These are phyloP conservation scores for Nakataea oryzae DNA, from an alignment of 2,329 filamentous ascomycete genomes.

Conservation along the genomic window DNA sequence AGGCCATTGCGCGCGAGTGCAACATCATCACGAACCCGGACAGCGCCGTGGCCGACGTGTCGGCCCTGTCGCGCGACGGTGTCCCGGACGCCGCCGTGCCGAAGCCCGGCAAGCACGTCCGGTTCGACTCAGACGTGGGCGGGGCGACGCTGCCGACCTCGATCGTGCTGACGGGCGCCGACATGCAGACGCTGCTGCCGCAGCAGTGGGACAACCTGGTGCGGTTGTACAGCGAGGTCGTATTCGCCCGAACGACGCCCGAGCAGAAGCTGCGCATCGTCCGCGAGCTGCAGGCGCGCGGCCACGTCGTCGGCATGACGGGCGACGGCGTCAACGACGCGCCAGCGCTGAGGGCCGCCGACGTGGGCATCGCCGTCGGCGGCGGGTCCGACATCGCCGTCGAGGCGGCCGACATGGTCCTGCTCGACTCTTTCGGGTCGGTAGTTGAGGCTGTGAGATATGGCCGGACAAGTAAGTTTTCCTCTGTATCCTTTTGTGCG, in stretches of 20 bases:
- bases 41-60: conserved; percentile 39
- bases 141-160: conserved; percentile 18
- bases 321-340: conserved; percentile 85
- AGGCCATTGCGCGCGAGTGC: conserved; percentile 62
- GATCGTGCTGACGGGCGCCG: conserved; percentile 54
- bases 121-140: conserved; percentile 8
- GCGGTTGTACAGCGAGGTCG: conserved; percentile 57
- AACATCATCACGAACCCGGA: conserved; percentile 53
- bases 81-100: conserved; percentile 6
- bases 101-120: conserved; percentile 7
- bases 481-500: neutral
- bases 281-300: conserved; percentile 56
- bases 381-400: conserved; percentile 76
- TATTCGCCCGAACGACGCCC: conserved; percentile 66
- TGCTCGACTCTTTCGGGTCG: conserved; percentile 64
- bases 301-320: conserved; percentile 69
- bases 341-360: conserved; percentile 67
- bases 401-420: conserved; percentile 70
- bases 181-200: conserved; percentile 55
- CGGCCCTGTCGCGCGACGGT: conserved; percentile 29
- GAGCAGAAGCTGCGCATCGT: conserved; percentile 75
- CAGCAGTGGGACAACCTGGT: conserved; percentile 57
- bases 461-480: conserved; percentile 43
- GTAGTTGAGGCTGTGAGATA: conserved; percentile 64
- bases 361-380: conserved; percentile 75